These are phyloP conservation scores for Fusarium sambucinum DNA, from an alignment of 2,329 filamentous ascomycete genomes.

Conservation along the genomic window DNA sequence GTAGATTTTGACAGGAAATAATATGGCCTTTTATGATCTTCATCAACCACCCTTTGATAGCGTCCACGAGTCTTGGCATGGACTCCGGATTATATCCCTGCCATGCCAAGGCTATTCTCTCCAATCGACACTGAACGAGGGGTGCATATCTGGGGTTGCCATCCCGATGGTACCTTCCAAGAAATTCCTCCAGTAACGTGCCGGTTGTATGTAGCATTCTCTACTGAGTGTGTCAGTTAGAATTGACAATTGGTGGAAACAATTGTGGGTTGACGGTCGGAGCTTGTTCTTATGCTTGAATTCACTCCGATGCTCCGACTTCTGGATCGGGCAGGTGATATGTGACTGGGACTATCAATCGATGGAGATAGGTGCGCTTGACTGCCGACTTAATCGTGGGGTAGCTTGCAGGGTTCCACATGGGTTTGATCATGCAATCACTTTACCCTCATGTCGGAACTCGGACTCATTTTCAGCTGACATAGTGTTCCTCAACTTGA, in stretches of 20 bases:
- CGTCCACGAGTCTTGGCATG: neutral
- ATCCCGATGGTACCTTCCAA: neutral
- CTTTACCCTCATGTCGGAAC: neutral
- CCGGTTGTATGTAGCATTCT: neutral
- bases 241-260: conserved; percentile 6
- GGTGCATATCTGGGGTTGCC: neutral
- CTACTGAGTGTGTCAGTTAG: neutral
- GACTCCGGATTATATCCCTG: neutral
- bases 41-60: rapidly evolving
- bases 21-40: conserved; percentile 4
- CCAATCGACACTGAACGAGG: neutral
- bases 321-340: conserved; percentile 11
- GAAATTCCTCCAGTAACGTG: conserved; percentile 13
- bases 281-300: conserved; percentile 30
- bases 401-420: neutral
- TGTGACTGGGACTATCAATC: rapidly evolving
- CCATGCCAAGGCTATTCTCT: neutral
- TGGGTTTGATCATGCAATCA: neutral
- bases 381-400: neutral
- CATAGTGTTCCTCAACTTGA: neutral
- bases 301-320: conserved; percentile 11
- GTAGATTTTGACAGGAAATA: neutral
- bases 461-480: neutral
- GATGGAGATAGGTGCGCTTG: conserved; percentile 19
- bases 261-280: neutral